phyloP scores from a whole-genome alignment of 2,329 filamentous ascomycete genomes.

The Bipolaris sorokiniana region DNA sequence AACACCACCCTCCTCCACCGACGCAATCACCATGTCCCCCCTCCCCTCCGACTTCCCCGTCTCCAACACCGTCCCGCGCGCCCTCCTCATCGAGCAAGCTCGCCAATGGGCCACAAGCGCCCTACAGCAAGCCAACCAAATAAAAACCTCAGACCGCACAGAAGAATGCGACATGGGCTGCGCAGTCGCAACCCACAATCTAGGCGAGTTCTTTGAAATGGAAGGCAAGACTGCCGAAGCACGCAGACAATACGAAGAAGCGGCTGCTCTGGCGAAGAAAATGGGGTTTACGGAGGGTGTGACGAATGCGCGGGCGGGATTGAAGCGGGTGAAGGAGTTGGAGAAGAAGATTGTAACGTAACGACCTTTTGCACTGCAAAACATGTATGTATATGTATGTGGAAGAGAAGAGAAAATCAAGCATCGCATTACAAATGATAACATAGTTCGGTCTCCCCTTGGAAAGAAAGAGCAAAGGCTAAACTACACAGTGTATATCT shows the following conservation, averaged over 20 bases:
- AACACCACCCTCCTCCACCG: constrained; percentile 44
- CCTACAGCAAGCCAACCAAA: constrained; percentile 67
- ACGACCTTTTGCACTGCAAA: background rate
- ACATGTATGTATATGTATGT: background rate
- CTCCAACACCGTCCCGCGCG: constrained; percentile 58
- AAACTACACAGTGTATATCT: too few species aligned
- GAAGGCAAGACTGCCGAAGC: constrained; percentile 70
- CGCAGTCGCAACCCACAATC: constrained; percentile 81
- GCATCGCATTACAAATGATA: too few species aligned
- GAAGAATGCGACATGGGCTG: constrained; percentile 85
- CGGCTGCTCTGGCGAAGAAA: constrained; percentile 62
- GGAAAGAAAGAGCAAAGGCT: too few species aligned
- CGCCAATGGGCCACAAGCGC: constrained; percentile 81
- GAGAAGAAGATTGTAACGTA: constrained; percentile 25
- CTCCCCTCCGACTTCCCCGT: constrained; percentile 45
- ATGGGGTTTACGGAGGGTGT: constrained; percentile 57
- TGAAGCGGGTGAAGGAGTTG: constrained; percentile 45
- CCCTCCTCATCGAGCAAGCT: constrained; percentile 71
- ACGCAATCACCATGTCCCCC: constrained; percentile 36
- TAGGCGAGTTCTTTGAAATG: constrained; percentile 83
- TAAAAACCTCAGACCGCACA: constrained; percentile 70
- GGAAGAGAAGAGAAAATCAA: too few species aligned
- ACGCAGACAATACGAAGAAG: constrained; percentile 70
- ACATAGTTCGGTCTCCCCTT: too few species aligned
- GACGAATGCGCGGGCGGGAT: constrained; percentile 49